Base-by-base conservation (phyloP, 805 yeast genomes). In the Lipomyces sp. region DNA sequence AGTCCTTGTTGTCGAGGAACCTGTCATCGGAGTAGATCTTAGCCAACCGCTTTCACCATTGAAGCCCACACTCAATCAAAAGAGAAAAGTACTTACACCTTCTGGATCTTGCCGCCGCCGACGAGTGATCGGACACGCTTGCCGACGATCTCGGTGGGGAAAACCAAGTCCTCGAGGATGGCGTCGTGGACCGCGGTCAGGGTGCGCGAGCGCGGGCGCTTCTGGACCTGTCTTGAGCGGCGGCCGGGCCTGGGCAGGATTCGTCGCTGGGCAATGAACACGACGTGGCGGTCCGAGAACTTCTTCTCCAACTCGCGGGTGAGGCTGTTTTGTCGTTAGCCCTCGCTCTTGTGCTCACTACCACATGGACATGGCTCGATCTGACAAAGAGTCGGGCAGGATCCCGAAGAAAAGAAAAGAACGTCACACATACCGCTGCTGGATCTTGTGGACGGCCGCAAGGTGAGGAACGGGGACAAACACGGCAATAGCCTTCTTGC, bases 191-290 rank as follows among this genome's bases (percentile, higher is more conserved):
- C 98, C 72, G 97, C 89, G 68, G 96, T 83, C 76, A 93, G 82
- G 71, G 98, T 91, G 86, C 98, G 89, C 70, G 98, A 90, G 82
- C 96, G 88, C 76, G 98, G 98, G 83, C 98, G 90, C 90, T 93
- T 90, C 81, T 93, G 98, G 70, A 75, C 77, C 76, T 84, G 86
- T 82, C 89, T 87, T 60, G 96, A 81, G 72, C 83, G 68, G 81
- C 98, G 89, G 71, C 95, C 86, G 75, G 98, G 97, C 83, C 88
- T 91, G 80, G 98, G 96, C 74, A 93, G 82, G 80, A 91, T 93
- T 81, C 96, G 88, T 82, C 98, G 88, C 83, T 91, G 98, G 73
- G 97, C 98, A 74, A 91, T 84, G 88, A 91, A 88, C 69, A 93
- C 91, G 76, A 91, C 96, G 76, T 93, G 97, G 77, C 95, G 87